Conservation (phyloP, 2,329 filamentous ascomycete species). For the Chaetomiaceae sp. region DNA sequence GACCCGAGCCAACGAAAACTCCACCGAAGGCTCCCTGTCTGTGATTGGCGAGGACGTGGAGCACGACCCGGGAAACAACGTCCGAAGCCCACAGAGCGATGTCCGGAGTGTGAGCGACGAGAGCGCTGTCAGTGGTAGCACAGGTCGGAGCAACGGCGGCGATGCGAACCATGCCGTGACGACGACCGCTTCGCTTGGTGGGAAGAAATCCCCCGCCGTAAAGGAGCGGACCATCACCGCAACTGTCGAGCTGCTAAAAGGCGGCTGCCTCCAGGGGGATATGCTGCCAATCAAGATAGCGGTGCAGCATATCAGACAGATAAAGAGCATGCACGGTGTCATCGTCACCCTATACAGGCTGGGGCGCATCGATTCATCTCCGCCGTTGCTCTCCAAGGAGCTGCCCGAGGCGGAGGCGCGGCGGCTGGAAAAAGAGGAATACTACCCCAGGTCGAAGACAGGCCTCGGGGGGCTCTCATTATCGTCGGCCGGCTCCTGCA, state of each 20-base stretch:
- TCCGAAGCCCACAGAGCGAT: conserved; percentile 47
- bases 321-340: conserved; percentile 88
- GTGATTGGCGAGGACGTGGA: conserved; percentile 37
- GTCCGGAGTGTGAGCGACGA: conserved; percentile 65
- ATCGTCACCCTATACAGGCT: conserved; percentile 91
- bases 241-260: conserved; percentile 74
- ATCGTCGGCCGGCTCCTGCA: conserved; percentile 79
- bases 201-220: conserved; percentile 41
- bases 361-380: conserved; percentile 78
- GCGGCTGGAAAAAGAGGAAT: conserved; percentile 72
- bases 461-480: conserved; percentile 82
- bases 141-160: conserved; percentile 52
- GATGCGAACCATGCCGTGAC: conserved; percentile 39
- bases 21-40: conserved; percentile 38
- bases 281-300: conserved; percentile 72
- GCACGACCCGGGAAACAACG: conserved; percentile 37
- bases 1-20: conserved; percentile 35
- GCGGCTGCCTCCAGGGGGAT: conserved; percentile 83
- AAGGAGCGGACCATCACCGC: conserved; percentile 78
- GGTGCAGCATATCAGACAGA: conserved; percentile 80
- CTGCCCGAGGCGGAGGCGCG: conserved; percentile 61
- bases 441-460: conserved; percentile 81
- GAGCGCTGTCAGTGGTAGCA: conserved; percentile 65
- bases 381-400: conserved; percentile 46
- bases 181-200: conserved; percentile 34